A percentile compares a stretch with the other conserved stretches of the same genome.
Conservation (phyloP, 2,329 filamentous ascomycete species). For the Orbilia javanica region DNA sequence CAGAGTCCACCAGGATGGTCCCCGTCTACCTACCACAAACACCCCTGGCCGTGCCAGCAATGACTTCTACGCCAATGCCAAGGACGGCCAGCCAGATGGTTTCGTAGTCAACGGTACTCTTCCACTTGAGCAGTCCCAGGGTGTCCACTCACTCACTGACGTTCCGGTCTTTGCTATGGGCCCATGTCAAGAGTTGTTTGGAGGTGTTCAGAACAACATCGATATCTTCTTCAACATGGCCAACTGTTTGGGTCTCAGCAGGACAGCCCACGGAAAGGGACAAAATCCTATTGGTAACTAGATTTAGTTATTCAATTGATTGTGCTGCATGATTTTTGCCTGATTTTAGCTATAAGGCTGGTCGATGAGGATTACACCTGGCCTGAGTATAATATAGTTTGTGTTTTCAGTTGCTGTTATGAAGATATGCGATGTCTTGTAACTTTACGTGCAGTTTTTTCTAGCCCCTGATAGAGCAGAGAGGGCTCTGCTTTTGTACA, state of each 20-base stretch:
- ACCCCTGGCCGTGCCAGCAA: constrained; percentile 68
- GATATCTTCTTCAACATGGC: constrained; percentile 83
- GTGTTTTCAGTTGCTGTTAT: background rate
- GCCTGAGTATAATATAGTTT: constrained; percentile 7
- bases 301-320: constrained; percentile 29
- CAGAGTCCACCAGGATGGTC: constrained; percentile 75
- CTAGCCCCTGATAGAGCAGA: background rate
- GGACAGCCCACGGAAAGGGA: constrained; percentile 62
- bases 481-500: constrained; percentile 12
- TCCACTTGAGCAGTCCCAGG: constrained; percentile 73
- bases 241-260: constrained; percentile 73
- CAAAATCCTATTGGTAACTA: constrained; percentile 60
- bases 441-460: background rate
- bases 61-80: constrained; percentile 77
- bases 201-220: constrained; percentile 77
- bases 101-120: constrained; percentile 83
- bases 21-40: constrained; percentile 73
- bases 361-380: constrained; percentile 67
- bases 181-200: constrained; percentile 82
- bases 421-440: constrained; percentile 15
- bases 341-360: constrained; percentile 65
- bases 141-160: constrained; percentile 82
- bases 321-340: constrained; percentile 63
- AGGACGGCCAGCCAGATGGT: constrained; percentile 73
- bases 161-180: constrained; percentile 83